Conservation (phyloP, 768 basidiomycete species). For the Thelephora ganbajun region DNA sequence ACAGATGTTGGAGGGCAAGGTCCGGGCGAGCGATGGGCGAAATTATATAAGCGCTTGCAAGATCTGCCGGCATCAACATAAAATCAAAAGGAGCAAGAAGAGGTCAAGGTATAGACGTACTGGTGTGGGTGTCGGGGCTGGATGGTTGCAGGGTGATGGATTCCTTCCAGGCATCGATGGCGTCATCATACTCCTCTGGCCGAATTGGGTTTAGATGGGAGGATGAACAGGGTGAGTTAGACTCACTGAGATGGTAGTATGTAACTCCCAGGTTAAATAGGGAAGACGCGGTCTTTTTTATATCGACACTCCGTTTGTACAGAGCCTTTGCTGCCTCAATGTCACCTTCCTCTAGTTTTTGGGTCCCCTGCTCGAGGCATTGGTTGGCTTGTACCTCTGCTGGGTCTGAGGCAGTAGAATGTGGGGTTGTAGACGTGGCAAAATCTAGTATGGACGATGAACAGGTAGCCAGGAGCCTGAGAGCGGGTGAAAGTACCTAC, state of each 20-base stretch:
- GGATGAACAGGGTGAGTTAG: conserved; percentile 6
- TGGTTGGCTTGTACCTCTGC: conserved; percentile 67
- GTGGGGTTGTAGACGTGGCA: conserved; percentile 68
- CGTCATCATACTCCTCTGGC: conserved; percentile 77
- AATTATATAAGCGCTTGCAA: conserved; percentile 83
- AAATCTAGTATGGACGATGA: conserved; percentile 33
- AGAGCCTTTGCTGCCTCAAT: conserved; percentile 60
- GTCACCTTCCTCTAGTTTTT: conserved; percentile 78
- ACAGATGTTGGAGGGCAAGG: conserved; percentile 74
- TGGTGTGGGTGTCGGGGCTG: conserved; percentile 79
- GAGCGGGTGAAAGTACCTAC: too few relatives aligned
- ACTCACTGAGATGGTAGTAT: conserved; percentile 77
- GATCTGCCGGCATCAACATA: conserved; percentile 31
- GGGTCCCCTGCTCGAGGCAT: conserved; percentile 73
- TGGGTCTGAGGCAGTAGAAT: conserved; percentile 74
- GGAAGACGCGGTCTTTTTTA: conserved; percentile 66
- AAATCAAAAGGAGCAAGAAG: neutral
- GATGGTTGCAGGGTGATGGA: conserved; percentile 70
- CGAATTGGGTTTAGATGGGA: neutral
- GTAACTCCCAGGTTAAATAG: conserved; percentile 85
- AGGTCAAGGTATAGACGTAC: conserved; percentile 31
- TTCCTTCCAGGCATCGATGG: conserved; percentile 78
- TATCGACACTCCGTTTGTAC: conserved; percentile 69
- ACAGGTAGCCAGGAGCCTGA: too few relatives aligned
- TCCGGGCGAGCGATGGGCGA: conserved; percentile 69